These are phyloP conservation scores for Aspergillus novofumigatus DNA, from an alignment of 2,329 filamentous ascomycete species.

Conservation along the genomic window DNA sequence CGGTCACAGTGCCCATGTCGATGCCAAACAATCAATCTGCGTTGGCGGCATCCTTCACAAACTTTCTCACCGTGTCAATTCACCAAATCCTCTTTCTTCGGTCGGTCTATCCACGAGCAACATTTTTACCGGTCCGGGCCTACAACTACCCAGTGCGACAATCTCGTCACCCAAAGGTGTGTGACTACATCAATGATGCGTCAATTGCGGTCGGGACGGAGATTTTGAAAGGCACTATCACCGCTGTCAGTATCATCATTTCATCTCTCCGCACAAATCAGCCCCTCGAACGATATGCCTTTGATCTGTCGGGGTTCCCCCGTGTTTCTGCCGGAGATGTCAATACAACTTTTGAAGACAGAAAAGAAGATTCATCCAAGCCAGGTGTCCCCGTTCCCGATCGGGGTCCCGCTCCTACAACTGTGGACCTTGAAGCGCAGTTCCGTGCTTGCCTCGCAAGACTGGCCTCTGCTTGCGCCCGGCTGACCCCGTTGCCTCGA, in stretches of 20 bases:
- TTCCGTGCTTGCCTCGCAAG: constrained; percentile 46
- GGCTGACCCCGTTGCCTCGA: constrained; percentile 41
- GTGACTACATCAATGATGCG: constrained; percentile 79
- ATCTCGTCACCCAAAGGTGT: constrained; percentile 79
- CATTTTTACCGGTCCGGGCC: constrained; percentile 74
- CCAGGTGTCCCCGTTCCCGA: constrained; percentile 24
- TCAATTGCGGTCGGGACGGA: constrained; percentile 67
- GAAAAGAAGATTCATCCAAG: constrained; percentile 32
- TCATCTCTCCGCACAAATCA: constrained; percentile 48
- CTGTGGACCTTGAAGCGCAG: constrained; percentile 45
- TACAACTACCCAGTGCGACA: constrained; percentile 83
- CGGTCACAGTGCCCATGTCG: constrained; percentile 38
- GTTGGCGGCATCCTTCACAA: constrained; percentile 66
- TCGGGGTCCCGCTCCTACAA: constrained; percentile 26
- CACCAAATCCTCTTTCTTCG: constrained; percentile 86
- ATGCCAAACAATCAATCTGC: constrained; percentile 49
- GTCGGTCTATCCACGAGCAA: constrained; percentile 68
- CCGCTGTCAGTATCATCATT: constrained; percentile 54
- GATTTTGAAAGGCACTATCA: constrained; percentile 58
- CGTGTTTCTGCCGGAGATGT: constrained; percentile 45
- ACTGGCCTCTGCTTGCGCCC: constrained; percentile 41
- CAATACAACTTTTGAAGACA: constrained; percentile 49
- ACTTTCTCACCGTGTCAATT: constrained; percentile 76
- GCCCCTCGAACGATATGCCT: constrained; percentile 57
- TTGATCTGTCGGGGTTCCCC: constrained; percentile 57